phyloP scores from a whole-genome alignment of 1,139 yeast genomes.

The Pichia sorboxylosa region DNA sequence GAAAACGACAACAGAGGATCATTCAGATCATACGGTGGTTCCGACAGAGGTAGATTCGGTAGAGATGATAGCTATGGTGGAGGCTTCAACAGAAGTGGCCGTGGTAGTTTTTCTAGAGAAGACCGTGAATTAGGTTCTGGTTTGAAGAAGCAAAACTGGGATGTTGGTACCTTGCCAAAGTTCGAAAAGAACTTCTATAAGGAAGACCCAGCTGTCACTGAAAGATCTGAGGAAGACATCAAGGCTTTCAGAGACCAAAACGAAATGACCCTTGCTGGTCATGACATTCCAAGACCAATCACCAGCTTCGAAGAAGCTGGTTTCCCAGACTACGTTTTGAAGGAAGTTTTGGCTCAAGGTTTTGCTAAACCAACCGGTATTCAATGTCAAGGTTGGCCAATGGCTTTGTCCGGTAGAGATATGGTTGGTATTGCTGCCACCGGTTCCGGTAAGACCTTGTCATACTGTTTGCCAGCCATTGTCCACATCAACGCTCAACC shows the following conservation, averaged over 20 bases:
- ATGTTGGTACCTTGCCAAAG: constrained; percentile 62
- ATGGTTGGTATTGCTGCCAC: constrained; percentile 98
- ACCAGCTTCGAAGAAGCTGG: constrained; percentile 92
- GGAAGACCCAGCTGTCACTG: constrained; percentile 70
- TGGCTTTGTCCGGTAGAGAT: constrained; percentile 98
- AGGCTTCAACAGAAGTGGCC: constrained; percentile 10
- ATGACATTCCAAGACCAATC: constrained; percentile 89
- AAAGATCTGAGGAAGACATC: constrained; percentile 65
- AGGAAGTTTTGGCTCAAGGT: constrained; percentile 84
- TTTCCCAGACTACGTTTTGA: constrained; percentile 85
- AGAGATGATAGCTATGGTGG: constrained; percentile 27
- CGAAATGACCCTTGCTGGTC: constrained; percentile 79
- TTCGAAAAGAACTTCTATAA: constrained; percentile 92
- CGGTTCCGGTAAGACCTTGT: constrained; percentile 96
- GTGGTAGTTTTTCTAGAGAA: constrained; percentile 28
- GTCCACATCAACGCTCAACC: constrained; percentile 99
- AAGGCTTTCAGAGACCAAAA: constrained; percentile 63
- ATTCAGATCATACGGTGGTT: constrained; percentile 26
- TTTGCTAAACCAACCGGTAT: constrained; percentile 91
- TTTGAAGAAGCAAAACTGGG: constrained; percentile 69
- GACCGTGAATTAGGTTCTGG: constrained; percentile 44
- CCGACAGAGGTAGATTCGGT: constrained; percentile 30
- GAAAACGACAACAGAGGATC: constrained; percentile 24
- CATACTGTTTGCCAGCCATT: constrained; percentile 92
- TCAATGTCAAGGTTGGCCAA: constrained; percentile 99